A percentile compares a stretch with the other conserved stretches of the same genome.
Conservation (phyloP, 371 early-diverging fungal species). For the Chytridiales sp. region DNA sequence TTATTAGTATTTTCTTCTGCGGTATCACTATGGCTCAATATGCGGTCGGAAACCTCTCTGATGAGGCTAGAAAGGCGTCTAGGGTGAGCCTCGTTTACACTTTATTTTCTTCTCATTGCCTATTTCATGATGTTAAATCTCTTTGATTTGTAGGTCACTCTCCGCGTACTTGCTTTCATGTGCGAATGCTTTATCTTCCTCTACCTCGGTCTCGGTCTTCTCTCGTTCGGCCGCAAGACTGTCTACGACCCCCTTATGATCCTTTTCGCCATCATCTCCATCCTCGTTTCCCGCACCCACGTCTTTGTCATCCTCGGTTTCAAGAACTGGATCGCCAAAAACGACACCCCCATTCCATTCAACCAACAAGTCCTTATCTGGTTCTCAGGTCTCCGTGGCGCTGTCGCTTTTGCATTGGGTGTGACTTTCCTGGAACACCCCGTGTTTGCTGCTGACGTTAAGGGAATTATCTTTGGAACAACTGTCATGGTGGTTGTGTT, state of each 20-base stretch:
- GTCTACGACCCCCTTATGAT: constrained; percentile 46
- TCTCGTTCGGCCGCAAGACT: constrained; percentile 48
- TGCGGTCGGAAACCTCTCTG: constrained; percentile 43
- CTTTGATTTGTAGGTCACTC: constrained; percentile 32
- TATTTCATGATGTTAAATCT: neutral
- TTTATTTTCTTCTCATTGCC: neutral
- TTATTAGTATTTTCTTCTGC: constrained; percentile 54
- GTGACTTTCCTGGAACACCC: constrained; percentile 55
- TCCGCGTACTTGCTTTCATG: constrained; percentile 45
- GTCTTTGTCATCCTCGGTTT: constrained; percentile 63
- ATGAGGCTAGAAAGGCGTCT: constrained; percentile 29
- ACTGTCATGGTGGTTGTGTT: constrained; percentile 51
- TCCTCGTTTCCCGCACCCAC: constrained; percentile 50
- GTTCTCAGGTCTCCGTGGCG: constrained; percentile 56
- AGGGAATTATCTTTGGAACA: constrained; percentile 52
- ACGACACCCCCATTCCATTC: constrained; percentile 36
- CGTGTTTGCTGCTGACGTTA: constrained; percentile 40
- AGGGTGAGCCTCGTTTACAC: constrained; percentile 31
- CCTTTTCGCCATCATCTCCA: constrained; percentile 42
- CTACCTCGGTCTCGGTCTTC: constrained; percentile 53
- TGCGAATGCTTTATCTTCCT: constrained; percentile 56
- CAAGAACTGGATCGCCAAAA: constrained; percentile 27
- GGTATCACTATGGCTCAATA: constrained; percentile 59
- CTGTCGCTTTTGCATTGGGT: constrained; percentile 58
- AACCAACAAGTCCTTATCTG: constrained; percentile 53